phyloP scores from a whole-genome alignment of 2,329 filamentous ascomycete genomes.

The Leptographium flavum region DNA sequence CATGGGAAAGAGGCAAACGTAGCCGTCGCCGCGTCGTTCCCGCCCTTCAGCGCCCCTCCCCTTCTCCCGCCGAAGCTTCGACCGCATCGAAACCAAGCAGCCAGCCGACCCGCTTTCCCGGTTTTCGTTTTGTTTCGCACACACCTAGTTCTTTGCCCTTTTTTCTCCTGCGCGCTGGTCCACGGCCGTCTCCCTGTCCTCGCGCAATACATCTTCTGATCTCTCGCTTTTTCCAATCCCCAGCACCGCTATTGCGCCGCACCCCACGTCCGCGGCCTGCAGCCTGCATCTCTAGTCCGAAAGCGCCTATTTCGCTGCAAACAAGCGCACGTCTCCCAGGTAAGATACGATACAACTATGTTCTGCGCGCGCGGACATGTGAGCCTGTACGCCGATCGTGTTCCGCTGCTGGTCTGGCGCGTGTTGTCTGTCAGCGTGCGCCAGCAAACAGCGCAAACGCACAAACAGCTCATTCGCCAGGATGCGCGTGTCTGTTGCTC shows the following conservation, averaged over 20 bases:
- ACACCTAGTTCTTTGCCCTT: neutral
- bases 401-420: neutral
- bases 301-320: neutral
- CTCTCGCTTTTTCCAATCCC: neutral
- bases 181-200: neutral
- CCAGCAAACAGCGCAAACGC: constrained; percentile 3
- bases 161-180: neutral
- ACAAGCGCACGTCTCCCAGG: neutral
- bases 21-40: neutral
- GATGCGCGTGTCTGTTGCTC: neutral
- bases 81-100: constrained; percentile 3
- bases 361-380: neutral
- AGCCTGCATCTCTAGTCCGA: constrained; percentile 10
- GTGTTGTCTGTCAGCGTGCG: neutral
- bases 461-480: constrained; percentile 3
- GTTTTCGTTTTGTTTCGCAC: constrained; percentile 7
- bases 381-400: neutral
- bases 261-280: constrained; percentile 12
- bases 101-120: constrained; percentile 11
- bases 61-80: neutral
- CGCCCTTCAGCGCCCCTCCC: neutral
- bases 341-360: no score
- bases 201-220: neutral
- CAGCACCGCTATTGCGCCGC: constrained; percentile 2
- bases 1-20: constrained; percentile 1